Conservation (phyloP, 495 filamentous ascomycete genomes). For the Aspergillus conjunctus region DNA sequence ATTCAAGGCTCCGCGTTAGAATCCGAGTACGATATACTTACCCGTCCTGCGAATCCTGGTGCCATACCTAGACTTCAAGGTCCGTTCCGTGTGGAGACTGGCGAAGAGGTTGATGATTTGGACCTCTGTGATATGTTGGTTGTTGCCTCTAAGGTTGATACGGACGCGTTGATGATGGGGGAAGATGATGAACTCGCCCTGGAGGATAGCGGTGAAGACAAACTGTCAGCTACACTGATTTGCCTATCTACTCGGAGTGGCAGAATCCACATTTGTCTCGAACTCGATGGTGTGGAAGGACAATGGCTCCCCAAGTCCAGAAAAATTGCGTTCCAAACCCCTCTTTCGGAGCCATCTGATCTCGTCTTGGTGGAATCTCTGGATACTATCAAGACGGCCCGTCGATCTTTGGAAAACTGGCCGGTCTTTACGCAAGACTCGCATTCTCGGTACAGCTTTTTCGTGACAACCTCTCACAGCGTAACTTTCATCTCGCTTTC, state of each 20-base stretch:
- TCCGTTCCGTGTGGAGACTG: conserved; percentile 72
- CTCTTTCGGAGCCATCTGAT: conserved; percentile 44
- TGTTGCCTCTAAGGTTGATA: conserved; percentile 54
- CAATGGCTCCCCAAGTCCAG: conserved; percentile 76
- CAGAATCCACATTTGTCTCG: conserved; percentile 75
- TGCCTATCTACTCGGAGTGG: conserved; percentile 75
- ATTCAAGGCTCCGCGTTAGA: conserved; percentile 30
- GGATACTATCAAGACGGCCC: conserved; percentile 60
- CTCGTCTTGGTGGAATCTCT: conserved; percentile 56
- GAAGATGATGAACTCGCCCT: conserved; percentile 51
- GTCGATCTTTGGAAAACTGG: conserved; percentile 57
- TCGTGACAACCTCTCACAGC: conserved; percentile 70
- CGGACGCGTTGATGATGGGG: conserved; percentile 54
- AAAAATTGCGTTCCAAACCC: conserved; percentile 44
- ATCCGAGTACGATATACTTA: conserved; percentile 67
- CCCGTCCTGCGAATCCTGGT: conserved; percentile 69
- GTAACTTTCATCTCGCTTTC: conserved; percentile 70
- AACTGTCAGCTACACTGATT: conserved; percentile 69
- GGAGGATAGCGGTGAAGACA: conserved; percentile 60
- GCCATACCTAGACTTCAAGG: conserved; percentile 80
- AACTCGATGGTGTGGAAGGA: conserved; percentile 77
- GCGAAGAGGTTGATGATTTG: conserved; percentile 64
- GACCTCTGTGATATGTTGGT: conserved; percentile 68
- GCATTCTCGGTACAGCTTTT: conserved; percentile 74
- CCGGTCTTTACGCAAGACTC: conserved; percentile 74